A percentile compares a stretch with the other conserved stretches of the same genome.
phyloP scores from a whole-genome alignment of 1,139 yeast species.

The Zygoascus meyerae region DNA sequence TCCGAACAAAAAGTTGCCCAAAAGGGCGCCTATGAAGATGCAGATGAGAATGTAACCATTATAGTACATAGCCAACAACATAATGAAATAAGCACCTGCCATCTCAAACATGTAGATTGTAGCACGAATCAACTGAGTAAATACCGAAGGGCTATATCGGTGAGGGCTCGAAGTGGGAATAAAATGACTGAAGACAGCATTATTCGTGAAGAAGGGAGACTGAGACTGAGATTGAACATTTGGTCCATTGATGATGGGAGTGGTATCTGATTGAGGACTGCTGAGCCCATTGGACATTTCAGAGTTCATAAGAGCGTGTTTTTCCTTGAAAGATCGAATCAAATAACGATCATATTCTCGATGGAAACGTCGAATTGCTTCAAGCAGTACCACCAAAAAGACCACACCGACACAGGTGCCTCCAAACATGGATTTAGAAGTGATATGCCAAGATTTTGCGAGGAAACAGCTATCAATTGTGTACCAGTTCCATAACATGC shows the following conservation, averaged over 20 bases:
- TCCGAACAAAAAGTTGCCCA: constrained; percentile 45
- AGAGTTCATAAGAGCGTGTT: constrained; percentile 6
- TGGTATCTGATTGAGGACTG: neutral
- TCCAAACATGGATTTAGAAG: constrained; percentile 56
- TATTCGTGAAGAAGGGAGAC: constrained; percentile 1
- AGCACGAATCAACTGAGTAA: constrained; percentile 48
- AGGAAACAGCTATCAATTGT: constrained; percentile 61
- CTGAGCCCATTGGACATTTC: neutral
- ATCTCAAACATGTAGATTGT: constrained; percentile 51
- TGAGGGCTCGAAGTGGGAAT: constrained; percentile 2
- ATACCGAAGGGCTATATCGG: constrained; percentile 33
- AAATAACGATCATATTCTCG: constrained; percentile 50
- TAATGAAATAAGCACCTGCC: constrained; percentile 58
- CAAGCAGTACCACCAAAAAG: constrained; percentile 49
- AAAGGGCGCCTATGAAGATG: constrained; percentile 55
- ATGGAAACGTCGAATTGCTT: constrained; percentile 51
- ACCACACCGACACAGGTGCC: constrained; percentile 67
- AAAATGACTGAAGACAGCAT: constrained; percentile 1
- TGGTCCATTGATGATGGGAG: constrained; percentile 2
- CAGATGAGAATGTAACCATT: constrained; percentile 63
- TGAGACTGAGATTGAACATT: neutral
- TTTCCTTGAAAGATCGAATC: constrained; percentile 26
- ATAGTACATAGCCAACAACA: constrained; percentile 69
- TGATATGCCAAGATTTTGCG: constrained; percentile 59
- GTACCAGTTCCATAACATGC: constrained; percentile 53